These are phyloP conservation scores for Aspergillus bombycis DNA, from an alignment of 2,329 filamentous ascomycete species.

Conservation along the genomic window DNA sequence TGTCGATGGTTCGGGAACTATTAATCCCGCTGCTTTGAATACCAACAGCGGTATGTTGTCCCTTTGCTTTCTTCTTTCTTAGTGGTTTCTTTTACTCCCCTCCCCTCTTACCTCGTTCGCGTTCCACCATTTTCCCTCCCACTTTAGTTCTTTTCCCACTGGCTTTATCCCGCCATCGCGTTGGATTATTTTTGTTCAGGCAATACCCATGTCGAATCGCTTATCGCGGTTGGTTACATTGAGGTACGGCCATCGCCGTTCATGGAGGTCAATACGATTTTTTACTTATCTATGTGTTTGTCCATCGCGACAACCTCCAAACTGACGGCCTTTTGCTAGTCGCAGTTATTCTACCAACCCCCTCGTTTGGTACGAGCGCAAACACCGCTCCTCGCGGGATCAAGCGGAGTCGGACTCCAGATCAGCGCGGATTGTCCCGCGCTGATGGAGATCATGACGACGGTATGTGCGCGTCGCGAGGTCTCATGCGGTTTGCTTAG, in stretches of 20 bases:
- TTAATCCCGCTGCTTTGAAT: slow-evolving; percentile 86
- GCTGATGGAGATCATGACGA: slow-evolving; percentile 67
- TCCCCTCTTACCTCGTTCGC: neutral
- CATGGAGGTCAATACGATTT: slow-evolving; percentile 17
- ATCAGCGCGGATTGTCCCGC: slow-evolving; percentile 62
- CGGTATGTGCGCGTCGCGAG: slow-evolving; percentile 62
- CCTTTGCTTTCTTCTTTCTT: neutral
- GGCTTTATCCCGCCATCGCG: neutral
- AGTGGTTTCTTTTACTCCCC: neutral
- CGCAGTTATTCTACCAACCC: slow-evolving; percentile 37
- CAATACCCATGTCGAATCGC: neutral
- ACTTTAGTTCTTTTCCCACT: neutral
- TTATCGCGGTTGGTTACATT: slow-evolving; percentile 10
- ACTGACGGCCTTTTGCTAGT: slow-evolving; percentile 41
- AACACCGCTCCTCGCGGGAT: slow-evolving; percentile 66
- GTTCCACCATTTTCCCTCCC: neutral
- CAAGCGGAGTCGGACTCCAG: slow-evolving; percentile 79
- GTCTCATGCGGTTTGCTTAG: slow-evolving; percentile 31
- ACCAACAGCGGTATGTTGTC: slow-evolving; percentile 65
- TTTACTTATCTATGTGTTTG: slow-evolving; percentile 18
- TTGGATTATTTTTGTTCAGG: neutral
- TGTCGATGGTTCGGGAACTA: slow-evolving; percentile 79
- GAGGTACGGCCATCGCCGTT: slow-evolving; percentile 7
- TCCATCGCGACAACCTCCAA: slow-evolving; percentile 31
- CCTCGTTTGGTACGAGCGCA: slow-evolving; percentile 38